Evolutionary conservation across 2,329 filamentous ascomycete species (phyloP).

Genomic region (Colletotrichum coccodes): DNA sequence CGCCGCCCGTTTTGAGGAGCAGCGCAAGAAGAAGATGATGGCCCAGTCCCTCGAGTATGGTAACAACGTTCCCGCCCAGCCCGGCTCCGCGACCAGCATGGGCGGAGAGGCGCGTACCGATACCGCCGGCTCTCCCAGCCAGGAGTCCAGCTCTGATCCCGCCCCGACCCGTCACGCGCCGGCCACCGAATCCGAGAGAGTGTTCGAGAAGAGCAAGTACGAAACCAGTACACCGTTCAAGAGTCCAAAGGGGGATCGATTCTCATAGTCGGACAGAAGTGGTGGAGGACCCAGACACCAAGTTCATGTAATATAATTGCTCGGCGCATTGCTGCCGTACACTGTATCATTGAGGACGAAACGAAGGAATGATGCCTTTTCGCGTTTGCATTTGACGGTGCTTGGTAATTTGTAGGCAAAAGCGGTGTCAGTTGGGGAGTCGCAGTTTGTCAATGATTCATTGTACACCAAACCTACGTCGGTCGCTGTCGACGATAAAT

Average conservation of each 20-base stretch:
- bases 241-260: slow-evolving; percentile 86
- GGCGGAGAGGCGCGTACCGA: slow-evolving; percentile 67
- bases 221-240: slow-evolving; percentile 81
- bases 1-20: slow-evolving; percentile 74
- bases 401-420: not conserved
- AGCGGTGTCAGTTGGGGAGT: not conserved
- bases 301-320: slow-evolving; percentile 27
- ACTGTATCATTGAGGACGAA: slow-evolving; percentile 26
- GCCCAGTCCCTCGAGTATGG: slow-evolving; percentile 65
- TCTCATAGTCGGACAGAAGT: slow-evolving; percentile 60
- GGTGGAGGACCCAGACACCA: not conserved
- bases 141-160: slow-evolving; percentile 81
- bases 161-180: slow-evolving; percentile 86
- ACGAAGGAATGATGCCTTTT: slow-evolving; percentile 15
- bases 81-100: slow-evolving; percentile 47
- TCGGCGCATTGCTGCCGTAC: slow-evolving; percentile 2
- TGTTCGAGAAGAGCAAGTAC: slow-evolving; percentile 88
- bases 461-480: not conserved
- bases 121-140: slow-evolving; percentile 70
- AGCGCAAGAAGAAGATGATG: slow-evolving; percentile 70
- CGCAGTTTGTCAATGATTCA: slow-evolving; percentile 12
- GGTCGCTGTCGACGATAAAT: not conserved
- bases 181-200: slow-evolving; percentile 72
- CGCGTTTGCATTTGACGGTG: not conserved
- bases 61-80: slow-evolving; percentile 46